phyloP scores from a whole-genome alignment of 2,329 filamentous ascomycete species.

The Colletotrichum incanum region DNA sequence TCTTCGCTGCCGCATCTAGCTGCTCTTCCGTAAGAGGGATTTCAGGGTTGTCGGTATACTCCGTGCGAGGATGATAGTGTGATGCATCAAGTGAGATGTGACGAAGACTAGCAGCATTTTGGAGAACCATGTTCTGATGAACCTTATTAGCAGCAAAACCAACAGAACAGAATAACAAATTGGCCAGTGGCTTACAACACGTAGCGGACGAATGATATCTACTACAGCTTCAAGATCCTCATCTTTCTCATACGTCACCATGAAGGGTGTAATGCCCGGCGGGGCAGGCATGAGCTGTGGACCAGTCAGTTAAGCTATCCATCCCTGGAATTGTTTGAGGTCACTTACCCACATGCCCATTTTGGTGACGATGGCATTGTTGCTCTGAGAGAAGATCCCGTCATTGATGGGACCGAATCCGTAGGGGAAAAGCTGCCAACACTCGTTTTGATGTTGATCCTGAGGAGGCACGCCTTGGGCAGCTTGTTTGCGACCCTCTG shows the following conservation, averaged over 20 bases:
- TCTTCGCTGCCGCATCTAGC: conserved; percentile 56
- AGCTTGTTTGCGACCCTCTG: conserved; percentile 53
- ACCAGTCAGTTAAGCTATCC: not conserved
- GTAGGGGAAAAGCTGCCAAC: conserved; percentile 57
- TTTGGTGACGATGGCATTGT: conserved; percentile 68
- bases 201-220: conserved; percentile 55
- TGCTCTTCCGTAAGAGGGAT: conserved; percentile 55
- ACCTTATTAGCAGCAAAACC: not conserved
- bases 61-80: conserved; percentile 52
- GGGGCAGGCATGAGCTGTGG: conserved; percentile 53
- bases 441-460: conserved; percentile 48
- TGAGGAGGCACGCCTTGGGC: conserved; percentile 53
- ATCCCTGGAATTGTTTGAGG: too few species aligned
- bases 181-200: conserved; percentile 35
- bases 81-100: conserved; percentile 61
- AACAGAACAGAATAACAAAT: too few species aligned
- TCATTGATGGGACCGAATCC: conserved; percentile 58
- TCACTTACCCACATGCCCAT: conserved; percentile 61
- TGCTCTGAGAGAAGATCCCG: conserved; percentile 67
- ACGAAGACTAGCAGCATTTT: conserved; percentile 62
- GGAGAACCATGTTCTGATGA: conserved; percentile 52
- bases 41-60: conserved; percentile 46
- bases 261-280: conserved; percentile 55
- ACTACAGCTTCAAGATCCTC: conserved; percentile 54
- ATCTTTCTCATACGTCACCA: conserved; percentile 57